Conservation (phyloP, 768 basidiomycete genomes). For the Glaciozyma antarctica region DNA sequence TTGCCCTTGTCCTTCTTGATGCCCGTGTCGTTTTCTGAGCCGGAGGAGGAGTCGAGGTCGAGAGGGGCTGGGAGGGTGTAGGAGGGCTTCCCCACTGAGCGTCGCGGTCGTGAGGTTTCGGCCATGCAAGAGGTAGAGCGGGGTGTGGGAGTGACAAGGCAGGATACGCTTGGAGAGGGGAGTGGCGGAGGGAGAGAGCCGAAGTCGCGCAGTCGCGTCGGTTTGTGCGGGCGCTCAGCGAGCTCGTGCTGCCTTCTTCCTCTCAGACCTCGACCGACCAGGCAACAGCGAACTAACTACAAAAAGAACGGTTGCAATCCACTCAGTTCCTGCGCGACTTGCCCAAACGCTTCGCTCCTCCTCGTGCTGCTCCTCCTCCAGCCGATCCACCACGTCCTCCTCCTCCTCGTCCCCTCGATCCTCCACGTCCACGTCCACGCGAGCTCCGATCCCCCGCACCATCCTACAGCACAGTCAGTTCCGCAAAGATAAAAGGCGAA, state of each 20-base stretch:
- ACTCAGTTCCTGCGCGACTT: slow-evolving; percentile 1
- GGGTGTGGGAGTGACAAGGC: neutral
- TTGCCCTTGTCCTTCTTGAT: neutral
- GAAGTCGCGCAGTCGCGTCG: too few species aligned
- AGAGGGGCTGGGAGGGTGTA: neutral
- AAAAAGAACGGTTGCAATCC: neutral
- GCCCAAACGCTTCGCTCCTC: neutral
- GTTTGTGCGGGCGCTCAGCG: too few species aligned
- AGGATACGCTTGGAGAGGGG: neutral
- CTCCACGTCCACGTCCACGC: neutral
- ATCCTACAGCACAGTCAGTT: neutral
- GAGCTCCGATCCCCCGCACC: neutral
- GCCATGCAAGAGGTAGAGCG: neutral
- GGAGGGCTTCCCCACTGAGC: neutral
- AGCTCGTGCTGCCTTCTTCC: too few species aligned
- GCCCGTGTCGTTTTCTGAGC: neutral
- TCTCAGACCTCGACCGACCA: neutral
- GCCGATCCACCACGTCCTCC: neutral
- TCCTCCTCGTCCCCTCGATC: neutral
- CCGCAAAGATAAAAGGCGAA: too few species aligned
- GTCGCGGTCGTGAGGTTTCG: neutral
- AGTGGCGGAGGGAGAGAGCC: neutral
- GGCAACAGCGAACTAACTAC: neutral
- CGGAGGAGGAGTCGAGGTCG: neutral
- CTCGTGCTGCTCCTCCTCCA: neutral